Evolutionary conservation across 495 filamentous ascomycete genomes (phyloP), one percentile per base, ranked within the genome.

Genomic region (Trichocladium antarcticum): DNA sequence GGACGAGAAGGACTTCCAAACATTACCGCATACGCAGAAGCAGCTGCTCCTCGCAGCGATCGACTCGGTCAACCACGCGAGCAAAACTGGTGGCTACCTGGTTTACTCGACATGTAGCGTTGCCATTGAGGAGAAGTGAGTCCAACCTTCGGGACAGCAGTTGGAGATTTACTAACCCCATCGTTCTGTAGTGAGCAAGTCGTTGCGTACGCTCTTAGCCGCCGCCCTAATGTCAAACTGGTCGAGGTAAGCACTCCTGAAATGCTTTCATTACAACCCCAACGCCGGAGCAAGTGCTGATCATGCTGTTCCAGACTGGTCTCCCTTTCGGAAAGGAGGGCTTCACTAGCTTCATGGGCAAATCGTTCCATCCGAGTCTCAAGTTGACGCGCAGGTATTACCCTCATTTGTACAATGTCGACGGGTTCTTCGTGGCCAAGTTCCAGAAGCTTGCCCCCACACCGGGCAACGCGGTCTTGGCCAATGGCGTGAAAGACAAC

Each of bases 401-500:
- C 67, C 90, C 90, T 0, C 90, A 97, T 57, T 75, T 85, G 37
- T 89, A 90, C 72, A 98, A 98, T 70, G 85, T 98, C 21, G 92
- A 98, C 56, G 92, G 92, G 45, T 98, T 98, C 81, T 98, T 93
- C 63, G 92, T 97, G 48, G 84, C 86, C 59, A 98, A 97, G 68
- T 82, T 98, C 62, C 90, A 93, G 70, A 98, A 98, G 78, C 78
- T 76, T 24, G 92, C 78, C 11, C 84, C 84, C 0, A 85, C 82
- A 11, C 79, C 83, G 0, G 67, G 69, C 27, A 75, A 74, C 32
- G 72, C 73, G 11, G 73, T 77, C 50, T 59, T 68, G 16, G 67
- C 60, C 45, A 54, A 51, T 28, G 59, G 53, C 38, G 55, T 60
- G 45, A 70, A 65, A 49, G 62, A 69, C 42, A 70, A 65, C 57